Percentiles rank a stretch among this genome's conserved stretches.
phyloP scores from a whole-genome alignment of 352 stramenopile species.

The Phytophthora fragariae region DNA sequence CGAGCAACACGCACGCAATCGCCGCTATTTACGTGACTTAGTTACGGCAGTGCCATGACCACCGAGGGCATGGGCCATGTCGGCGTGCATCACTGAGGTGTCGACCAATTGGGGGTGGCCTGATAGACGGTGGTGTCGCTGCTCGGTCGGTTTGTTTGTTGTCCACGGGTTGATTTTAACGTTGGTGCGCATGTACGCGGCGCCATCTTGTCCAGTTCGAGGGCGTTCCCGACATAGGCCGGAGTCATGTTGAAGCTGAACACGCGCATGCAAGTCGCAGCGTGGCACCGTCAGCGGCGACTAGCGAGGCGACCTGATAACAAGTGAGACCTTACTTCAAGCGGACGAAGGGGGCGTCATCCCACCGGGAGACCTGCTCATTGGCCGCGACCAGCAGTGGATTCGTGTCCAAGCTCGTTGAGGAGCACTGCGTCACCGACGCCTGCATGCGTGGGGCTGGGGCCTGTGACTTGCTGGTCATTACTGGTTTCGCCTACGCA shows the following conservation, averaged over 20 bases:
- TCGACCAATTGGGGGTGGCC: conserved; percentile 2
- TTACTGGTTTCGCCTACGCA: conserved; percentile 13
- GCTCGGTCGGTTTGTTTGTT: no score
- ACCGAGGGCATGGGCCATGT: not conserved
- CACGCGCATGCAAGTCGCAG: conserved; percentile 21
- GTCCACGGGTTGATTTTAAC: not conserved
- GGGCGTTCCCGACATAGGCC: no score
- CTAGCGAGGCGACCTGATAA: conserved; percentile 19
- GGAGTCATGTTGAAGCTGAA: conserved; percentile 9
- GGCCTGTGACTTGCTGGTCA: conserved; percentile 4
- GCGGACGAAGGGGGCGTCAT: conserved; percentile 22
- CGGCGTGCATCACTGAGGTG: conserved; percentile 10
- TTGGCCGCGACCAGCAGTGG: conserved; percentile 10
- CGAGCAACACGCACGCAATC: not conserved
- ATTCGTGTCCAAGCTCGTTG: not conserved
- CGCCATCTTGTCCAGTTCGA: no score
- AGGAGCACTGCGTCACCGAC: conserved; percentile 9
- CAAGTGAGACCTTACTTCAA: conserved; percentile 17
- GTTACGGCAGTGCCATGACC: not conserved
- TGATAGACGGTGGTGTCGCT: not conserved
- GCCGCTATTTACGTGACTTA: not conserved
- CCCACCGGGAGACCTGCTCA: conserved; percentile 19
- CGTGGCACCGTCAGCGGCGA: conserved; percentile 17
- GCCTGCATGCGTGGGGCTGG: not conserved
- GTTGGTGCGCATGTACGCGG: not conserved